phyloP scores from a whole-genome alignment of 768 basidiomycete species.

The Amanita inopinata region DNA sequence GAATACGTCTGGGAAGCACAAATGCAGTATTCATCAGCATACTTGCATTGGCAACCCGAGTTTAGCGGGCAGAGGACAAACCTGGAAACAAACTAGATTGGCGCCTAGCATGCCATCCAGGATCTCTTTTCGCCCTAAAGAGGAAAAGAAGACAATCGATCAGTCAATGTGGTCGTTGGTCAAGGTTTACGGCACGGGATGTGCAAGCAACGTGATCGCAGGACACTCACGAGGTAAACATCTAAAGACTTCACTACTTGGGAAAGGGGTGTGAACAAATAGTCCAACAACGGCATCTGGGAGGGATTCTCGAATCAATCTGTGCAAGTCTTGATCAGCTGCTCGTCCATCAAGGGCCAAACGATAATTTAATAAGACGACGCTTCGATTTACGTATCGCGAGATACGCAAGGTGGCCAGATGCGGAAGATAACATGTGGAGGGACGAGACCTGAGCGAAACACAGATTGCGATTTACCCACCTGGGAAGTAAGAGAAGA shows the following conservation, averaged over 20 bases:
- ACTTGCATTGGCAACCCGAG: no score
- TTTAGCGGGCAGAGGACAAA: no score
- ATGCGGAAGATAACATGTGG: no score
- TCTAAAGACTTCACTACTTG: conserved; percentile 91
- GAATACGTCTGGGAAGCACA: conserved; percentile 60
- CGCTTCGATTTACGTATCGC: neutral
- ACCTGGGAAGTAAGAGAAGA: conserved; percentile 77
- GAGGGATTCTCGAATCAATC: conserved; percentile 65
- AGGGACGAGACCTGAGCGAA: no score
- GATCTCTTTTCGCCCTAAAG: conserved; percentile 77
- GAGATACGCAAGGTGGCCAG: no score
- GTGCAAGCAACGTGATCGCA: conserved; percentile 1
- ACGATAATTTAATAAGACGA: no score
- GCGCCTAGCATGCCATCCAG: conserved; percentile 97
- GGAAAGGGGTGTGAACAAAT: conserved; percentile 98
- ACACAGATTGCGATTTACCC: conserved; percentile 10
- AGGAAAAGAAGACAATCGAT: conserved; percentile 3
- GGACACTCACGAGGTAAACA: conserved; percentile 71
- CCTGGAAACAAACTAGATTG: conserved; percentile 93
- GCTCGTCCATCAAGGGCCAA: no score
- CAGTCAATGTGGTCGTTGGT: neutral
- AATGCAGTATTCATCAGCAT: neutral
- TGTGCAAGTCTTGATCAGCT: conserved; percentile 13
- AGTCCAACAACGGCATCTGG: conserved; percentile 72
- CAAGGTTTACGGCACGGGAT: no score